phyloP scores from a whole-genome alignment of 345 rosid species.

The Salix koriyanagi region DNA sequence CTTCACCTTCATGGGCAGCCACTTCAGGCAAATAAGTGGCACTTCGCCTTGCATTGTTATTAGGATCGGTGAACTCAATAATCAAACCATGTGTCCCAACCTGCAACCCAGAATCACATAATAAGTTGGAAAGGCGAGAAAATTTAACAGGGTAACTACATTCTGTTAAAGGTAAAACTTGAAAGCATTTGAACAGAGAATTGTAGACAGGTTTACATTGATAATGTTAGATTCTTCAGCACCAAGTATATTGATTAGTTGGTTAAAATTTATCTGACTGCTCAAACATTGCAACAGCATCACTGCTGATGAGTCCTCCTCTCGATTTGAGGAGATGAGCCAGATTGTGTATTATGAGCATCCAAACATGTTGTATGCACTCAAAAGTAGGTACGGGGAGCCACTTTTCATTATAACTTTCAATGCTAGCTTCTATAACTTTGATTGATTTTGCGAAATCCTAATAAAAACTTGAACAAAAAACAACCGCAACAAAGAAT shows the following conservation, averaged over 20 bases:
- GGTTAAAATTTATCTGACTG: background rate
- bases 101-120: constrained; percentile 33
- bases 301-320: background rate
- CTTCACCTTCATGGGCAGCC: constrained; percentile 88
- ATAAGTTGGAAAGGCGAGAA: background rate
- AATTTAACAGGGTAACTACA: background rate
- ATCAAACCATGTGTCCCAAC: constrained; percentile 90
- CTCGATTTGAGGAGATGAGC: background rate
- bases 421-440: background rate
- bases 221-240: background rate
- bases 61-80: constrained; percentile 85
- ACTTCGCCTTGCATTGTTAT: constrained; percentile 54
- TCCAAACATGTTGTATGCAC: background rate
- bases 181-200: background rate
- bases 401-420: background rate
- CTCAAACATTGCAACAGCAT: background rate
- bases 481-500: background rate
- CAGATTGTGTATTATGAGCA: background rate
- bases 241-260: background rate
- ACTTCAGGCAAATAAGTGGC: constrained; percentile 98
- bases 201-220: background rate
- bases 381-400: background rate
- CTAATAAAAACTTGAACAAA: background rate
- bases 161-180: background rate
- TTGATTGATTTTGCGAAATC: background rate